These are phyloP conservation scores for Fusarium udum DNA, from an alignment of 2,329 filamentous ascomycete genomes.

Conservation along the genomic window DNA sequence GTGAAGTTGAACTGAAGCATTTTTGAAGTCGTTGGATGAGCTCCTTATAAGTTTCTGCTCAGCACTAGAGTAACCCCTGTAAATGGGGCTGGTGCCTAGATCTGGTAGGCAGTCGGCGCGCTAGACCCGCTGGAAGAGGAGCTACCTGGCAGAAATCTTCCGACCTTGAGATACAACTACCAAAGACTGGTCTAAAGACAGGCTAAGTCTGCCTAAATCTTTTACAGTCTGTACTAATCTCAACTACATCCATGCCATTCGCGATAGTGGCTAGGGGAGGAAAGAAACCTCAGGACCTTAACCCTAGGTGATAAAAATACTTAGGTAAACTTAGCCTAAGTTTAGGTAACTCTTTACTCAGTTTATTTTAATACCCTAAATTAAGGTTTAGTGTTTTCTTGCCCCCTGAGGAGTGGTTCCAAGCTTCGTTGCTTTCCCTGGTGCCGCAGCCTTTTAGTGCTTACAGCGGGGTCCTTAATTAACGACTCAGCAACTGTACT, in stretches of 20 bases:
- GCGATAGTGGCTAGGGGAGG: neutral
- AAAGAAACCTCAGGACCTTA: too few species aligned
- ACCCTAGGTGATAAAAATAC: too few species aligned
- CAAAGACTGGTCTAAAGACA: neutral
- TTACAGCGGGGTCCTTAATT: neutral
- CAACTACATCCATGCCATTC: fast-evolving
- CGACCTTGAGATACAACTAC: neutral
- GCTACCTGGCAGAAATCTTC: neutral
- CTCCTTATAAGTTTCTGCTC: neutral
- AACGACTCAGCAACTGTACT: neutral
- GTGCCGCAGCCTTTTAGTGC: too few species aligned
- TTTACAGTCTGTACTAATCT: fast-evolving
- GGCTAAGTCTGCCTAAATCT: neutral
- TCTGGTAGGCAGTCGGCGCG: neutral
- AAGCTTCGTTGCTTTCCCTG: neutral
- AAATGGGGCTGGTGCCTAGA: neutral
- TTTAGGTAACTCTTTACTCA: too few species aligned
- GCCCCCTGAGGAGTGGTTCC: too few species aligned
- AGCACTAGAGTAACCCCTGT: neutral
- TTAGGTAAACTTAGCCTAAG: too few species aligned
- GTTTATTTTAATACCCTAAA: too few species aligned
- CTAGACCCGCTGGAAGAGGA: neutral
- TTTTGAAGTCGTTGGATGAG: too few species aligned
- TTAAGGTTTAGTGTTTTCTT: too few species aligned
- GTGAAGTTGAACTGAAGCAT: neutral